A percentile compares a stretch with the other conserved stretches of the same genome.
Conservation (phyloP, 2,329 filamentous ascomycete genomes). For the Fusarium sp. region DNA sequence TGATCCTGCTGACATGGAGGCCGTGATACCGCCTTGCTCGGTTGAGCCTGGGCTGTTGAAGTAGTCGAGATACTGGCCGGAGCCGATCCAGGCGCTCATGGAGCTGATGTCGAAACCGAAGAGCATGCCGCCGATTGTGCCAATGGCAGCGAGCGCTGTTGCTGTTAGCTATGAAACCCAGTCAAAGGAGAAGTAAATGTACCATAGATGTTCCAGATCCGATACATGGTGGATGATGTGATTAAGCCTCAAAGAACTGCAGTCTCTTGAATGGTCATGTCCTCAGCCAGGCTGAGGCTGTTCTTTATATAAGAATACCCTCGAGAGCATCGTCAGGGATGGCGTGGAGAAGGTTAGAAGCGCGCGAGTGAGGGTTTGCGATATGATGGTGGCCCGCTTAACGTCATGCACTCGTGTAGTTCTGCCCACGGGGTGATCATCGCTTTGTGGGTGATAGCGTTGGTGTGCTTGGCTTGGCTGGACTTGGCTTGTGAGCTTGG, state of each 20-base stretch:
- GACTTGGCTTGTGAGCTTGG: neutral
- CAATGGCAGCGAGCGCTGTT: conserved; percentile 49
- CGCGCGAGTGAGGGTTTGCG: conserved; percentile 37
- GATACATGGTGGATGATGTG: conserved; percentile 43
- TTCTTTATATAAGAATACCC: conserved; percentile 33
- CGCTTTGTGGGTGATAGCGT: neutral
- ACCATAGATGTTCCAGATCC: conserved; percentile 52
- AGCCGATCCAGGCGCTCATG: conserved; percentile 66
- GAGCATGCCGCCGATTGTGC: conserved; percentile 55
- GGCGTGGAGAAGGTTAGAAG: conserved; percentile 40
- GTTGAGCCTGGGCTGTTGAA: conserved; percentile 58
- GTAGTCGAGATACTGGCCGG: conserved; percentile 60
- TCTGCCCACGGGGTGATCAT: conserved; percentile 34
- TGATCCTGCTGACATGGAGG: conserved; percentile 59
- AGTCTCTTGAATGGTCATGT: neutral
- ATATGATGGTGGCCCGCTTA: conserved; percentile 29
- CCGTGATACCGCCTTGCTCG: conserved; percentile 60
- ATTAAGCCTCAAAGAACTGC: too few species aligned
- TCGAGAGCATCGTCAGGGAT: neutral
- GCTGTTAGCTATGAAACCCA: neutral
- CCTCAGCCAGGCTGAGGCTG: neutral
- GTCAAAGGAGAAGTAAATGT: neutral
- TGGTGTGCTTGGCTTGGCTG: neutral
- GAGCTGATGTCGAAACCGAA: conserved; percentile 68
- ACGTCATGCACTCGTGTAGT: conserved; percentile 35